Evolutionary conservation across 1,284 basidiomycete species (phyloP).

Genomic region (Ganoderma boninense): DNA sequence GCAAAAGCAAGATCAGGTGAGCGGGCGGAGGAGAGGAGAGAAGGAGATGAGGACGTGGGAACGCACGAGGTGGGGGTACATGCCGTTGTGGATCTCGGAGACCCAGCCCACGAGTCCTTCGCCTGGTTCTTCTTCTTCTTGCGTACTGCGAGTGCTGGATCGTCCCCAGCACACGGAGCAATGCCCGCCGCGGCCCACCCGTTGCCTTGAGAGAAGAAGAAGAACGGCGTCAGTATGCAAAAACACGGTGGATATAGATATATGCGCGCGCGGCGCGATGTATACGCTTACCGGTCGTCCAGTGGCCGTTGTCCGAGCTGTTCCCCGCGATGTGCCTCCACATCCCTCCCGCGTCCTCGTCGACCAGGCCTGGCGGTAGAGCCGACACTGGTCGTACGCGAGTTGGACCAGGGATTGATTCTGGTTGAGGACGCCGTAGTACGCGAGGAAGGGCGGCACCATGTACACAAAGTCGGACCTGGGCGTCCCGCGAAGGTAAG

Average conservation of each 20-base stretch:
- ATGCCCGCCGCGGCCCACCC: slow-evolving; percentile 90
- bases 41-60: background rate
- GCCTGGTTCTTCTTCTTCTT: slow-evolving; percentile 60
- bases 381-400: slow-evolving; percentile 81
- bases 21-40: too few species aligned
- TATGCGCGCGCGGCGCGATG: background rate
- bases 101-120: slow-evolving; percentile 72
- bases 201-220: slow-evolving; percentile 62
- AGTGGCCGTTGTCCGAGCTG: slow-evolving; percentile 65
- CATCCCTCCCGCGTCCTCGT: slow-evolving; percentile 55
- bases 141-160: slow-evolving; percentile 71
- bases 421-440: slow-evolving; percentile 77
- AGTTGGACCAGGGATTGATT: slow-evolving; percentile 75
- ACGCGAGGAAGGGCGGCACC: slow-evolving; percentile 93
- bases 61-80: slow-evolving; percentile 65
- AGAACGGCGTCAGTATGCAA: background rate
- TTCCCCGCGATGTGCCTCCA: slow-evolving; percentile 77
- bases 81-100: slow-evolving; percentile 75
- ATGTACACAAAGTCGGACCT: slow-evolving; percentile 87
- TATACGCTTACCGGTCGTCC: slow-evolving; percentile 72
- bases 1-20: background rate
- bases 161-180: slow-evolving; percentile 81
- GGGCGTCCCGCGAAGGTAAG: slow-evolving; percentile 1
- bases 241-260: background rate
- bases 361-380: slow-evolving; percentile 78